Base-by-base conservation (phyloP, 192 early-diverging fungal genomes). In the Spizellomyces sp. region DNA sequence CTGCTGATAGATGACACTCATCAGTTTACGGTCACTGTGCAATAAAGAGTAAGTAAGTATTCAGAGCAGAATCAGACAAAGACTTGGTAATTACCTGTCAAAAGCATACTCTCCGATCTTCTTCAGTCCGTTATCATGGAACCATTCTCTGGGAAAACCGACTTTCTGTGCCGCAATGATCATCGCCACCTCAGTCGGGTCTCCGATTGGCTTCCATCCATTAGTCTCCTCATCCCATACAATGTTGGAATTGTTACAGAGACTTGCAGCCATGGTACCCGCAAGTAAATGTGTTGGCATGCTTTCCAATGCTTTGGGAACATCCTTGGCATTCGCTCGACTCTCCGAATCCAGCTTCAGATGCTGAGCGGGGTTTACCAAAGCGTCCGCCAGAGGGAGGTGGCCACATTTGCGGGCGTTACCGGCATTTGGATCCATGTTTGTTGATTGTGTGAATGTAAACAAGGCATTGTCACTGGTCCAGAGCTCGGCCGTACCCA, bases 101-200 rank as follows among this genome's bases (percentile, higher is more conserved):
- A 98, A 98, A 0, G 95, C 88, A 60, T 93, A 90, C 75, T 96
- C 95, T 22, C 85, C 90, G 6, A 92, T 66, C 58, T 92, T 92
- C 7, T 64, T 76, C n/a, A 92, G 89, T 15, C 86, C 88, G 14
- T 80, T 58, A 8, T 74, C 67, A 15, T 87, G 77, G 74, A 96
- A 84, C 67, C 68, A 77, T 5, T 89, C 71, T 59, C 89, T 87
- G 42, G 88, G 75, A 56, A 95, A 88, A 0, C 92, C 90, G 19
- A 89, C 88, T 75, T 96, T 95, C 62, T 93, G 87, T 0, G 93
- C 90, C 1, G 93, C 94, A 58, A 93, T 88, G 4, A 92, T 83
- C 79, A 98, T 74, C 5, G 95, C 96, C 7, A 98, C 90, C 75
- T 98, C 96, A n/a, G 96, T 98, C 6, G 96, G 90, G 80, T 98